A percentile compares a stretch with the other conserved stretches of the same genome.
Evolutionary conservation across 306 rosid species (phyloP).

Genomic region (Crataegus laevigata): DNA sequence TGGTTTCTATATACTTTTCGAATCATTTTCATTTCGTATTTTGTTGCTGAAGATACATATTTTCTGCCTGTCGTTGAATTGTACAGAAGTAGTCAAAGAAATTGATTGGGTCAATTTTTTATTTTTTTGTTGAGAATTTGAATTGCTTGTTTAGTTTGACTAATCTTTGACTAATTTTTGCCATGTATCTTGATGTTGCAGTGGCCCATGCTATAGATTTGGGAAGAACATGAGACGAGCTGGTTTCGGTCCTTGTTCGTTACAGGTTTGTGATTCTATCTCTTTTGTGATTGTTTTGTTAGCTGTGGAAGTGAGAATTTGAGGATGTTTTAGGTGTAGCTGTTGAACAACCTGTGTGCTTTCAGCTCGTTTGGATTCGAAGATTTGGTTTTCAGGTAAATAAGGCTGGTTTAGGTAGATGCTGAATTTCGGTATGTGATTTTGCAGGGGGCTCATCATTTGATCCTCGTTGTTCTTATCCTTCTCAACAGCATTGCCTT

Average conservation of each 20-base stretch:
- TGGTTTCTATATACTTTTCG: neutral
- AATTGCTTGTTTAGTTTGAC: neutral
- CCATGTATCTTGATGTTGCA: constrained; percentile 36
- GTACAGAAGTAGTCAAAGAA: neutral
- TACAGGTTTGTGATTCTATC: constrained; percentile 53
- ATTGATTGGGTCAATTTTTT: neutral
- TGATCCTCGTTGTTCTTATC: constrained; percentile 40
- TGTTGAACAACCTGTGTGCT: neutral
- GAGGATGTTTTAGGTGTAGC: neutral
- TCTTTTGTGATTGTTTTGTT: neutral
- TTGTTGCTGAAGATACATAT: neutral
- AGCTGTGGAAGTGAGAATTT: neutral
- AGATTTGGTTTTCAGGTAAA: neutral
- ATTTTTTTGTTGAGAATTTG: neutral
- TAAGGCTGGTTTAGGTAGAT: neutral
- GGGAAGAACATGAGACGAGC: constrained; percentile 96
- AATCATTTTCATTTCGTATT: neutral
- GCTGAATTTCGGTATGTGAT: constrained; percentile 8
- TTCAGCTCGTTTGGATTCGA: neutral
- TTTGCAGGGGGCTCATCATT: constrained; percentile 62
- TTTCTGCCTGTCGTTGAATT: neutral
- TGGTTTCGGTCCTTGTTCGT: constrained; percentile 68
- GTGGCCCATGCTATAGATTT: constrained; percentile 92
- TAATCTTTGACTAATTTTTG: neutral
- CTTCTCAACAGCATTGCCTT: constrained; percentile 58